Percentiles rank a stretch among this genome's conserved stretches.
Evolutionary conservation across 208 protist genomes (phyloP).

Genomic region (Trypanosoma caninum): DNA sequence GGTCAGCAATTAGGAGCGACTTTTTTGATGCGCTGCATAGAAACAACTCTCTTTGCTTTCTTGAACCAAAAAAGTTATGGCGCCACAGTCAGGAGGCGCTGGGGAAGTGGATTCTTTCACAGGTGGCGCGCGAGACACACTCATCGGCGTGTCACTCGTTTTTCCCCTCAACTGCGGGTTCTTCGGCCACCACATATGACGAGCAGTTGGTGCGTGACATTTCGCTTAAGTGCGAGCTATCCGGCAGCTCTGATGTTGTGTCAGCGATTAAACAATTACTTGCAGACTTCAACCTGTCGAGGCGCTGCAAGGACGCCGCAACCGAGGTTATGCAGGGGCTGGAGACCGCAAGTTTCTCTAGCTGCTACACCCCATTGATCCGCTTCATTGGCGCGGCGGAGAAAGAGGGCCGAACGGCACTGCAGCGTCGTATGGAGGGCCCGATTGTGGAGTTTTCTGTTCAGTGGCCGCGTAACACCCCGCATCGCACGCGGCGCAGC

Average conservation of each 20-base stretch:
- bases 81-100: conserved; percentile 83
- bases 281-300: conserved; percentile 41
- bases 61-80: conserved; percentile 81
- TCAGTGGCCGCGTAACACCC: conserved; percentile 36
- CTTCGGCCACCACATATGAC: conserved; percentile 45
- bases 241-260: conserved; percentile 31
- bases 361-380: conserved; percentile 20
- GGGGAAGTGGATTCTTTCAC: conserved; percentile 86
- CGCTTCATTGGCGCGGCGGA: conserved; percentile 37
- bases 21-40: conserved; percentile 61
- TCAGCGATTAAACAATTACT: conserved; percentile 35
- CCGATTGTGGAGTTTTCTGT: conserved; percentile 55
- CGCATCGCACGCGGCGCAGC: conserved; percentile 10
- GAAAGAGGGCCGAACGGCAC: conserved; percentile 36
- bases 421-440: conserved; percentile 55
- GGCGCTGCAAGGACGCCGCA: conserved; percentile 49
- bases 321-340: conserved; percentile 33
- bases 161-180: conserved; percentile 32
- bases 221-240: conserved; percentile 68
- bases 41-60: conserved; percentile 29
- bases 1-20: conserved; percentile 55
- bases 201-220: conserved; percentile 83
- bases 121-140: conserved; percentile 54
- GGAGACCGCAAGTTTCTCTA: conserved; percentile 22
- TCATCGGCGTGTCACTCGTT: conserved; percentile 8